Percentiles rank a stretch among this genome's conserved stretches.
phyloP scores from a whole-genome alignment of 164 flowering plant genomes.

The Taxillus chinensis region DNA sequence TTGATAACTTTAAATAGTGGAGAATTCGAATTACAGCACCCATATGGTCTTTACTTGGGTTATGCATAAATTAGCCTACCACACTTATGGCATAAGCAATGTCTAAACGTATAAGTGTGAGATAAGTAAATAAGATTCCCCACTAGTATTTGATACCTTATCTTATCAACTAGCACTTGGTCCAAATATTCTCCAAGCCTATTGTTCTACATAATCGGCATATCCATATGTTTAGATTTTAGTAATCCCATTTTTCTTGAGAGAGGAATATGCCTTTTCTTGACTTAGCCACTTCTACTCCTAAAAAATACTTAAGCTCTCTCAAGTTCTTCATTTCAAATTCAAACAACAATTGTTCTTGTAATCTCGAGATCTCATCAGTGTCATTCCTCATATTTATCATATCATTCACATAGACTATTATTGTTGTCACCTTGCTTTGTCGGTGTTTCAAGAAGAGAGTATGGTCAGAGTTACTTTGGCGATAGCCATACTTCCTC shows the following conservation, averaged over 20 bases:
- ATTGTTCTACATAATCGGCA: no score
- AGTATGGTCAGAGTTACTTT: constrained; percentile 5
- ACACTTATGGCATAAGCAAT: no score
- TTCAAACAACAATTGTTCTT: neutral
- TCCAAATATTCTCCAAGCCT: no score
- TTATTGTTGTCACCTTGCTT: neutral
- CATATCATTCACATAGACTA: constrained; percentile 1
- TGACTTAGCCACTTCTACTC: no score
- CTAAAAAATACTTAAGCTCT: no score
- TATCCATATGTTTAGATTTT: no score
- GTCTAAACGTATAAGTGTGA: no score
- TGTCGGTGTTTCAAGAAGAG: constrained; percentile 5
- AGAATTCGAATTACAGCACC: neutral
- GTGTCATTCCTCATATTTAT: neutral
- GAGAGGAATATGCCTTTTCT: no score
- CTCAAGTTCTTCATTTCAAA: no score
- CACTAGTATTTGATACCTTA: no score
- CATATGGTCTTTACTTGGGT: neutral
- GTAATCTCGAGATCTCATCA: constrained; percentile 3
- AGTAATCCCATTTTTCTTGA: no score
- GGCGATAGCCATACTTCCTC: neutral
- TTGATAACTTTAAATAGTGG: neutral
- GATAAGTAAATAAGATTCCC: neutral
- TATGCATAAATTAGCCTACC: neutral
- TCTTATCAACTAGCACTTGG: no score